Evolutionary conservation across 495 filamentous ascomycete species (phyloP).

Genomic region (Evernia prunastri): DNA sequence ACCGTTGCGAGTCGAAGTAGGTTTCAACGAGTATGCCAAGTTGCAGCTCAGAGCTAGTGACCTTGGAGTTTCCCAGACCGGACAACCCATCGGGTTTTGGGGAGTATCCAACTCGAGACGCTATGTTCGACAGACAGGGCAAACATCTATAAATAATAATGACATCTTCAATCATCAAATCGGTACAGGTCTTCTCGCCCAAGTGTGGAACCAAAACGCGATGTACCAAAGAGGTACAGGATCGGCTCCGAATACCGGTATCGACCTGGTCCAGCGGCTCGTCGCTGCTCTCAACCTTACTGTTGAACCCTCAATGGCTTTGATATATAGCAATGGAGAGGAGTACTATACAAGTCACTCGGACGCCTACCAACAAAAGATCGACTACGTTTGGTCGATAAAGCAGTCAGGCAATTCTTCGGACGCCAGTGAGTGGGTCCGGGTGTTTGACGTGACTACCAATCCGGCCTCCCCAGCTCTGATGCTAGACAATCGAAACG

Average conservation of each 20-base stretch:
- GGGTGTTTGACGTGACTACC: neutral
- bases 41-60: neutral
- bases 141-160: neutral
- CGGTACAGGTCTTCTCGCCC: neutral
- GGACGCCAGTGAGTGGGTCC: neutral
- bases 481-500: neutral
- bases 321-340: neutral
- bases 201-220: neutral
- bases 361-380: neutral
- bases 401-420: neutral
- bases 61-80: neutral
- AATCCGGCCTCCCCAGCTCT: neutral
- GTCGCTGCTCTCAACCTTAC: neutral
- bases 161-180: neutral
- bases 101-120: neutral
- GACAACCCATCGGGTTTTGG: conserved; percentile 1
- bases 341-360: neutral
- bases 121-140: neutral
- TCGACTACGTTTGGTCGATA: neutral
- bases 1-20: neutral
- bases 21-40: neutral
- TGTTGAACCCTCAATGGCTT: neutral
- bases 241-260: neutral
- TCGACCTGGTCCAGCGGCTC: neutral
- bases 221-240: neutral